A percentile compares a stretch with the other conserved stretches of the same genome.
Evolutionary conservation across 108 stramenopile species (phyloP).

Genomic region (Skeletonema costatum): DNA sequence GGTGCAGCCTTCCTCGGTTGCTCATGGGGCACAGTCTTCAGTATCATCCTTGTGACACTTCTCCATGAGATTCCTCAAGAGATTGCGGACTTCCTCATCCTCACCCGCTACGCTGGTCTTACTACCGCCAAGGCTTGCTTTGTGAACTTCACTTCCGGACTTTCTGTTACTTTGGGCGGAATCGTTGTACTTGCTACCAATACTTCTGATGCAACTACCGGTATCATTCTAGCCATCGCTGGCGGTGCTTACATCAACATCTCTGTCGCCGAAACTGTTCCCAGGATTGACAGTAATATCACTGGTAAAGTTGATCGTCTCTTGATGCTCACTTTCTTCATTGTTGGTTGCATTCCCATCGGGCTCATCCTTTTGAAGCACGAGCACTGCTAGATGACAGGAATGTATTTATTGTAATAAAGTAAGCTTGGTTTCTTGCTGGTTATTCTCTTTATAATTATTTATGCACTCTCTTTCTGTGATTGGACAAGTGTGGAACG

Average conservation of each 20-base stretch:
- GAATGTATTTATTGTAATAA: no score
- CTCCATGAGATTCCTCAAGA: slow-evolving; percentile 41
- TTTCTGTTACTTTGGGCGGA: slow-evolving; percentile 18
- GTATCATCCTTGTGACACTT: slow-evolving; percentile 8
- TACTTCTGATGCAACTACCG: neutral
- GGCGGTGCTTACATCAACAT: slow-evolving; percentile 30
- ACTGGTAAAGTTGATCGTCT: neutral
- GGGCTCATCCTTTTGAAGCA: slow-evolving; percentile 45
- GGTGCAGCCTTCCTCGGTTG: slow-evolving; percentile 23
- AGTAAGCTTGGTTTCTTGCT: neutral
- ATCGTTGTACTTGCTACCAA: neutral
- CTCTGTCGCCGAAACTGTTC: slow-evolving; percentile 8
- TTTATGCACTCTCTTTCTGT: neutral
- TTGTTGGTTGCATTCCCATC: slow-evolving; percentile 21
- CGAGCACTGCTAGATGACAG: slow-evolving; percentile 20
- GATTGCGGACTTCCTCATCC: slow-evolving; percentile 39
- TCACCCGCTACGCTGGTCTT: slow-evolving; percentile 19
- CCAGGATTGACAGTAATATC: neutral
- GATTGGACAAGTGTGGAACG: neutral
- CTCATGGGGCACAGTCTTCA: neutral
- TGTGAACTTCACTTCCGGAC: slow-evolving; percentile 21
- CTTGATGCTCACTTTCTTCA: slow-evolving; percentile 14
- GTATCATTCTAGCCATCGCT: slow-evolving; percentile 22
- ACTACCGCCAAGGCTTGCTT: neutral
- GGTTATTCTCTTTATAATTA: neutral